Evolutionary conservation across 352 stramenopile genomes (phyloP), one percentile per base, ranked within the genome.

Genomic region (Stramenopiles sp.): DNA sequence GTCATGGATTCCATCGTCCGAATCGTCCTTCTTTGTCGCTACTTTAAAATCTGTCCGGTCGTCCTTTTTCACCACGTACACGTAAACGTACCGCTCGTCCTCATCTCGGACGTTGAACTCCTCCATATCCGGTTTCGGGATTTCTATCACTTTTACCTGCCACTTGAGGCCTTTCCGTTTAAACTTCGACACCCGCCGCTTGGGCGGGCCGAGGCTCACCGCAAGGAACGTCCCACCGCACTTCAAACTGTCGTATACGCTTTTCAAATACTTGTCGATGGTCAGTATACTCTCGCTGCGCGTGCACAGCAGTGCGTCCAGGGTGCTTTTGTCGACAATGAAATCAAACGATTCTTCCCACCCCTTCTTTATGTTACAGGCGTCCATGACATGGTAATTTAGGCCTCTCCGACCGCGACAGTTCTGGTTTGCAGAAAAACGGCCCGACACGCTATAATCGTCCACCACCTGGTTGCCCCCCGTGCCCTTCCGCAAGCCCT

Each of bases 171-270:
- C 73, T n/a, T 48, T 63, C 3, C 75, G 37, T 68, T 79, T 75
- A 32, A 79, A 25, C 36, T 79, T 76, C 12, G 73, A 74, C 1
- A 79, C 31, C 33, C 76, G 68, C 31, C 37, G 37, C 63, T 79
- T 75, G 25, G 76, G 76, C 3, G 37, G 76, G 18, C 76, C 76
- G 48, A 76, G 49, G 36, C 32, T 74, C n/a, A 79, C 49, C 35
- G 43, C 73, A 34, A 79, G 68, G 32, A 76, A 78, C 3, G 37
- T 30, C 1, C 76, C 76, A 1, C 31, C 35, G 6, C 63, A 75
- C 63, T 79, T 79, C 0, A 79, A 37, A 30, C 76, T 74, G 6
- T 75, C n/a, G 75, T 79, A 74, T 75, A 79, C 75, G 18, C 78
- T 75, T 30, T 79, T 63, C 1, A 79, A 36, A 75, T 79, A 79